Conservation (phyloP, 2,329 filamentous ascomycete species). For the Penicillium rolfsii region DNA sequence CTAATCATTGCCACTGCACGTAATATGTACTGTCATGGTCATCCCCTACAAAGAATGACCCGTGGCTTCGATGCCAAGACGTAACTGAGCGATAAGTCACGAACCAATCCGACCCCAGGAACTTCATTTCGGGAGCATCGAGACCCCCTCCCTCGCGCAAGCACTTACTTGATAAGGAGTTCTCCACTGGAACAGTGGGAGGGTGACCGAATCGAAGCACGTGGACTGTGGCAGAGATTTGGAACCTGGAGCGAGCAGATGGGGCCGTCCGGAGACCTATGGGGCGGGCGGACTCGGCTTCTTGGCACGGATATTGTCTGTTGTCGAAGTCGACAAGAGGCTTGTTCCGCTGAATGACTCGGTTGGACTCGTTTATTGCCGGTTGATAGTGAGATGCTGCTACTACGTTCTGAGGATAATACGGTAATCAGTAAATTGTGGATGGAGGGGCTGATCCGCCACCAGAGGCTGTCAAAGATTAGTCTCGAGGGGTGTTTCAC, state of each 20-base stretch:
- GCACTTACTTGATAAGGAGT: background rate
- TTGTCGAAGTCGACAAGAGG: background rate
- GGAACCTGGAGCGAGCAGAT: background rate
- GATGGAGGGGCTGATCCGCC: background rate
- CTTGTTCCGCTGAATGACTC: background rate
- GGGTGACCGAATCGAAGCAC: background rate
- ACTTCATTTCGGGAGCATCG: background rate
- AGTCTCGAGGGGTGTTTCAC: background rate
- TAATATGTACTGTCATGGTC: background rate
- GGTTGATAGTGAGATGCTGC: background rate
- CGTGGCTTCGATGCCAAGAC: no score
- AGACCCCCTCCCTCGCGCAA: background rate
- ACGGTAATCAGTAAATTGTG: background rate
- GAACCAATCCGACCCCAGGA: background rate
- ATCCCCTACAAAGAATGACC: background rate
- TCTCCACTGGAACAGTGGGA: background rate
- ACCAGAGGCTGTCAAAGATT: conserved; percentile 1
- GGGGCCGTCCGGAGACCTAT: background rate
- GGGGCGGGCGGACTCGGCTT: background rate
- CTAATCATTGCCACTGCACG: background rate
- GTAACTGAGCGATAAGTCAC: background rate
- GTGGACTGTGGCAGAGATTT: background rate
- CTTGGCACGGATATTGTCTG: background rate
- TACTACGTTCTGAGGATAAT: background rate
- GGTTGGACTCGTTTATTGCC: background rate